Percentiles rank a stretch among this genome's conserved stretches.
Evolutionary conservation across 202 grass and related monocot genomes (phyloP).

Genomic region (Brachypodium distachyon): DNA sequence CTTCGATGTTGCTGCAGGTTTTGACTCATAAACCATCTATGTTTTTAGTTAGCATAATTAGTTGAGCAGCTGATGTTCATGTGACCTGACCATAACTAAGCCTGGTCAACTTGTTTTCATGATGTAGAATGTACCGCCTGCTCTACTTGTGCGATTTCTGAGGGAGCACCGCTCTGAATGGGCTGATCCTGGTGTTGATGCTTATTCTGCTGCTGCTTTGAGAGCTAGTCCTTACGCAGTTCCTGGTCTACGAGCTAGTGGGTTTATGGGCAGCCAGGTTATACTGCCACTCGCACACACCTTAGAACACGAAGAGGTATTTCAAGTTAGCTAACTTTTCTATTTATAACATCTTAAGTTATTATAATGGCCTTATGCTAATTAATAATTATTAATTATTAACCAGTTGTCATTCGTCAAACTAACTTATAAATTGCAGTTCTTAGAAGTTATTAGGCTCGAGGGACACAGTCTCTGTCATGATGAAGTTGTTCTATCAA

Average conservation of each 20-base stretch:
- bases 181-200: constrained; percentile 85
- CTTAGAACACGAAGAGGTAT: constrained; percentile 94
- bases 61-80: not conserved
- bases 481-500: constrained; percentile 76
- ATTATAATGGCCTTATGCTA: not conserved
- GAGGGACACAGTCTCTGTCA: constrained; percentile 84
- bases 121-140: constrained; percentile 81
- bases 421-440: constrained; percentile 34
- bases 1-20: constrained; percentile 95
- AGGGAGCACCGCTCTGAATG: constrained; percentile 96
- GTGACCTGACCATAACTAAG: not conserved
- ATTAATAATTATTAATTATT: not conserved
- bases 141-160: constrained; percentile 83
- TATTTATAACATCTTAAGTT: too few species aligned
- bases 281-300: constrained; percentile 94
- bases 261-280: constrained; percentile 81
- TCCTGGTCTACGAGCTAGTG: constrained; percentile 51
- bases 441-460: constrained; percentile 88
- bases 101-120: not conserved
- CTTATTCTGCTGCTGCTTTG: constrained; percentile 79
- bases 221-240: constrained; percentile 64
- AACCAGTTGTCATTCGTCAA: not conserved
- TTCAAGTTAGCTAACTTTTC: not conserved
- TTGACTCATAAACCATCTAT: not conserved
- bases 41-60: not conserved